Conservation (phyloP, 192 early-diverging fungal genomes). For the Coemansia sp. region DNA sequence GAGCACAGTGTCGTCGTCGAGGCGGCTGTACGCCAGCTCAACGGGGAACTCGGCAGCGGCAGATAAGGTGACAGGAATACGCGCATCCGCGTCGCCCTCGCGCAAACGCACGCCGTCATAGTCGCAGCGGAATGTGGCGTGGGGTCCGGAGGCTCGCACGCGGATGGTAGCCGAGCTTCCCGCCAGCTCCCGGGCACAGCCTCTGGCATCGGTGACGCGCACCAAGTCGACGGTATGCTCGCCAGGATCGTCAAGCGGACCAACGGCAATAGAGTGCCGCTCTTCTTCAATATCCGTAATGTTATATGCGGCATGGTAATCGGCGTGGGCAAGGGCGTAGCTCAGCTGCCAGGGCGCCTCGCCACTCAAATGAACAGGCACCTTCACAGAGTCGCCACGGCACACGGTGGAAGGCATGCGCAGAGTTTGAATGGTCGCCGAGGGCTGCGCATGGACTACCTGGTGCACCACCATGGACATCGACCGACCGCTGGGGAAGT, state of each 20-base stretch:
- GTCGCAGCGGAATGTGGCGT: conserved; percentile 30
- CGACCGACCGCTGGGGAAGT: conserved; percentile 45
- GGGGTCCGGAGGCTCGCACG: conserved; percentile 43
- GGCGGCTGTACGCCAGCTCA: conserved; percentile 33
- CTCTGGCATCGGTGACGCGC: conserved; percentile 40
- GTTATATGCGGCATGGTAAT: conserved; percentile 11
- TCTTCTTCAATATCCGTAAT: conserved; percentile 21
- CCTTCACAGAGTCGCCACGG: conserved; percentile 24
- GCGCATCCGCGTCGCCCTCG: conserved; percentile 29
- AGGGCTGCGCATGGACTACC: conserved; percentile 47
- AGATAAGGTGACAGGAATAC: conserved; percentile 27
- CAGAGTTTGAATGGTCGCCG: conserved; percentile 27
- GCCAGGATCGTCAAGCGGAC: conserved; percentile 26
- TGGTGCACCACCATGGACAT: conserved; percentile 24
- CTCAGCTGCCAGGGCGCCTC: conserved; percentile 56
- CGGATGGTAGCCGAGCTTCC: conserved; percentile 18
- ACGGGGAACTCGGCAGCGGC: conserved; percentile 37
- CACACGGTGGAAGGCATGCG: conserved; percentile 15
- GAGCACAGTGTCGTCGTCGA: conserved; percentile 12
- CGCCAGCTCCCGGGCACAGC: conserved; percentile 38
- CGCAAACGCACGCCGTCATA: conserved; percentile 28
- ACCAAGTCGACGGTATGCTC: conserved; percentile 38
- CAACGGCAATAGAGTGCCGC: conserved; percentile 23
- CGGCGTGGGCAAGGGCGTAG: conserved; percentile 35
- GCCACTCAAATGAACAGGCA: conserved; percentile 57